phyloP scores from a whole-genome alignment of 1,284 basidiomycete genomes.

The Testicularia cyperi region DNA sequence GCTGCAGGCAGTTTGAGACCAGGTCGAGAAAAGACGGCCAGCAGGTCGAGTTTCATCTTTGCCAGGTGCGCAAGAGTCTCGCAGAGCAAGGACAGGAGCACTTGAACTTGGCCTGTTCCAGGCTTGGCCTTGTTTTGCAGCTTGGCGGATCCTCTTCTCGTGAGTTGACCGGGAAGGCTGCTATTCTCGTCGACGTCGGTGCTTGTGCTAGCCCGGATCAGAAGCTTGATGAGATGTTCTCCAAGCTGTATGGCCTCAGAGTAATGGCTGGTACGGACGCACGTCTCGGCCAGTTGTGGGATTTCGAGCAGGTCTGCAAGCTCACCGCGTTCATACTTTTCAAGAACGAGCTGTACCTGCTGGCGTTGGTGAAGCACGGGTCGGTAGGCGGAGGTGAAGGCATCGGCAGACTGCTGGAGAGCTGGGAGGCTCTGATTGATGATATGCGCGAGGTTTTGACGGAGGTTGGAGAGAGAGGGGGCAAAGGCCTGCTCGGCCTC shows the following conservation, averaged over 20 bases:
- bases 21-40: constrained; percentile 76
- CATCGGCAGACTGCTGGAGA: constrained; percentile 15
- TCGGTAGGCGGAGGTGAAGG: constrained; percentile 8
- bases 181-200: no score
- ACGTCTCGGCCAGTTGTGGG: constrained; percentile 84
- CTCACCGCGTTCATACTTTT: constrained; percentile 71
- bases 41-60: constrained; percentile 67
- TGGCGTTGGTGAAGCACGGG: constrained; percentile 15
- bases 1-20: constrained; percentile 79
- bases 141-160: no score
- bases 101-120: constrained; percentile 63
- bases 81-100: constrained; percentile 74
- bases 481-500: constrained; percentile 30
- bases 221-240: constrained; percentile 67
- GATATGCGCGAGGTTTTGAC: constrained; percentile 11
- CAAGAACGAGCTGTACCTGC: constrained; percentile 17
- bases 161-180: no score
- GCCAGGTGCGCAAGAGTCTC: constrained; percentile 74
- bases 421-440: constrained; percentile 13
- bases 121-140: no score
- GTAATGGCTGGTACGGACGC: constrained; percentile 85
- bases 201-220: no score
- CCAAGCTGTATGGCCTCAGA: constrained; percentile 82
- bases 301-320: constrained; percentile 85
- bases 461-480: constrained; percentile 16